These are phyloP conservation scores for Boletus rubropictus DNA, from an alignment of 768 basidiomycete genomes.

Conservation along the genomic window DNA sequence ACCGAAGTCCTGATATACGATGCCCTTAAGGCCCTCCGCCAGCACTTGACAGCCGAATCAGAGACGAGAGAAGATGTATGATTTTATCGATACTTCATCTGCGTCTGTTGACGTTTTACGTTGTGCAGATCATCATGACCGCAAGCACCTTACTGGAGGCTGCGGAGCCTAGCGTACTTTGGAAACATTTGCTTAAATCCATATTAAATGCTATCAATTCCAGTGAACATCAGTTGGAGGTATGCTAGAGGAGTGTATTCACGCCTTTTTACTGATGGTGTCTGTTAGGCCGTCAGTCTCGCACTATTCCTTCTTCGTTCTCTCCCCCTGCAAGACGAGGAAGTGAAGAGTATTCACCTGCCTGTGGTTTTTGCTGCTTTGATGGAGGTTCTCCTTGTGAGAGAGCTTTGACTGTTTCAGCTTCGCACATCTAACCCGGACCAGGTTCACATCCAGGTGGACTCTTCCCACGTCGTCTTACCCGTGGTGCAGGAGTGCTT, in stretches of 20 bases:
- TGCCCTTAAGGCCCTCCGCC: constrained; percentile 66
- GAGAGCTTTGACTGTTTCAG: constrained; percentile 7
- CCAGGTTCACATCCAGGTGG: constrained; percentile 36
- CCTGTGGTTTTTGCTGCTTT: constrained; percentile 73
- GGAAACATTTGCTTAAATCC: constrained; percentile 65
- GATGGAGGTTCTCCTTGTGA: constrained; percentile 59
- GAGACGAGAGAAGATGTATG: constrained; percentile 61
- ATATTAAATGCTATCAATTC: constrained; percentile 52
- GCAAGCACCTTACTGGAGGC: constrained; percentile 87
- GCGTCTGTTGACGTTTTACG: neutral
- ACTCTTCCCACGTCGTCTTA: constrained; percentile 32
- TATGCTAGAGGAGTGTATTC: constrained; percentile 26
- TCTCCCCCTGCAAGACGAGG: constrained; percentile 81
- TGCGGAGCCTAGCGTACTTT: constrained; percentile 83
- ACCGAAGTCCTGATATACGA: constrained; percentile 78
- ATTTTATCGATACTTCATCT: neutral
- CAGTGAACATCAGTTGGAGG: constrained; percentile 43
- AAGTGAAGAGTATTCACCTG: constrained; percentile 72
- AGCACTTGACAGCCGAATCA: constrained; percentile 44
- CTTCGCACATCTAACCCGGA: constrained; percentile 2
- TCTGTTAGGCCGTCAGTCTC: constrained; percentile 56
- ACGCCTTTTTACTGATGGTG: constrained; percentile 3
- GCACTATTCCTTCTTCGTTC: constrained; percentile 65
- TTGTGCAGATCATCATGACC: constrained; percentile 63
- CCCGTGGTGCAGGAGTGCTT: constrained; percentile 38